phyloP scores from a whole-genome alignment of 306 rosid species.

The Castanea crenata region DNA sequence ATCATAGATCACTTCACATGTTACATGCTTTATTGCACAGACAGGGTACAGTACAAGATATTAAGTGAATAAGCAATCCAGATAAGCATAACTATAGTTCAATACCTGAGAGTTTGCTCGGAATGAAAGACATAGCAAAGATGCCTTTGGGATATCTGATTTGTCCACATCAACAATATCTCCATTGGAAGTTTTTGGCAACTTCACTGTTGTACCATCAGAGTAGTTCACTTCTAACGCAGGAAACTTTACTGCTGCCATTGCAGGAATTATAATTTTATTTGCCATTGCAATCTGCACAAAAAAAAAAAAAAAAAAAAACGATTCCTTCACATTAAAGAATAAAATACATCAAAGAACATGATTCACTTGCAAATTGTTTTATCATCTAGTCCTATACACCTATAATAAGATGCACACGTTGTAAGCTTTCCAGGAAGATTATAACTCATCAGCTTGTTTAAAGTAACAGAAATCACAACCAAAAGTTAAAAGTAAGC shows the following conservation, averaged over 20 bases:
- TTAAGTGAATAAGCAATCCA: neutral
- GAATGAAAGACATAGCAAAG: slow-evolving; percentile 75
- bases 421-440: neutral
- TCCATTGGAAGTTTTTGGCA: slow-evolving; percentile 49
- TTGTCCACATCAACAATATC: slow-evolving; percentile 32
- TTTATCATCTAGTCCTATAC: no score
- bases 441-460: neutral
- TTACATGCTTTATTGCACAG: neutral
- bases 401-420: neutral
- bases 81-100: slow-evolving; percentile 11
- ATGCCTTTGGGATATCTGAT: slow-evolving; percentile 48
- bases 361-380: neutral
- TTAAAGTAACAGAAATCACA: neutral
- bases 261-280: slow-evolving; percentile 73
- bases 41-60: neutral
- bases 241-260: slow-evolving; percentile 71
- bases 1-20: neutral
- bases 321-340: neutral
- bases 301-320: neutral
- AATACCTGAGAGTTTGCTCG: slow-evolving; percentile 81
- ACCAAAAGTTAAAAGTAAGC: neutral
- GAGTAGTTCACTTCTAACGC: slow-evolving; percentile 58
- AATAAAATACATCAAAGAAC: neutral
- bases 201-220: slow-evolving; percentile 58
- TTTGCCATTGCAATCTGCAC: slow-evolving; percentile 64